Evolutionary conservation across 108 stramenopile genomes (phyloP).

Genomic region (Cyclotella baltica): DNA sequence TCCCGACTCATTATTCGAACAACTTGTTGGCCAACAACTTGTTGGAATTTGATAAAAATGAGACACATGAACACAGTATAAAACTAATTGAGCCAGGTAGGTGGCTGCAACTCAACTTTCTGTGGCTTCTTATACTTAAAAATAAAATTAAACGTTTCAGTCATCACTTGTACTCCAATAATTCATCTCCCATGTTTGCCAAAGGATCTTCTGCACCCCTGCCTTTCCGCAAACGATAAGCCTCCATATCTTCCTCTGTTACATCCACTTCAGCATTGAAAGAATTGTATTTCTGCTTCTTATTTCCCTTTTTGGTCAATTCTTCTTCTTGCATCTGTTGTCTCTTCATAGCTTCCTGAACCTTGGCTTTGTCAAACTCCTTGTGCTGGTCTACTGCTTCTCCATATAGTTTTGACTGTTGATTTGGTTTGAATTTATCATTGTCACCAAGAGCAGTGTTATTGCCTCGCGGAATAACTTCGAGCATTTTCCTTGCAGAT

Average conservation of each 20-base stretch:
- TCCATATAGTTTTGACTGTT: constrained; percentile 87
- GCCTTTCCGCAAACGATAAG: constrained; percentile 88
- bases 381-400: constrained; percentile 74
- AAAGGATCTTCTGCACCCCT: constrained; percentile 85
- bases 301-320: constrained; percentile 42
- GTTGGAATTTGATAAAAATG: too few species aligned
- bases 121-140: too few species aligned
- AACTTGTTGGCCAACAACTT: too few species aligned
- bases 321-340: constrained; percentile 50
- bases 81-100: too few species aligned
- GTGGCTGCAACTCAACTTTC: too few species aligned
- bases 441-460: constrained; percentile 12
- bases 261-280: constrained; percentile 79
- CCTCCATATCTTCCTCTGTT: constrained; percentile 96
- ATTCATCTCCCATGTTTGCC: constrained; percentile 80
- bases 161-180: constrained; percentile 75
- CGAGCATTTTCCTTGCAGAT: constrained; percentile 85
- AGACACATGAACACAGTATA: too few species aligned
- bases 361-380: constrained; percentile 81
- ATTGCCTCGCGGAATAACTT: constrained; percentile 59
- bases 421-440: constrained; percentile 46
- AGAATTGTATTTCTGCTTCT: constrained; percentile 92
- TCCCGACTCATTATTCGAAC: too few species aligned
- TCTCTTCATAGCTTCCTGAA: constrained; percentile 72
- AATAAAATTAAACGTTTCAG: neutral